Conservation (phyloP, 805 yeast genomes). For the Candida dajiaensis region DNA sequence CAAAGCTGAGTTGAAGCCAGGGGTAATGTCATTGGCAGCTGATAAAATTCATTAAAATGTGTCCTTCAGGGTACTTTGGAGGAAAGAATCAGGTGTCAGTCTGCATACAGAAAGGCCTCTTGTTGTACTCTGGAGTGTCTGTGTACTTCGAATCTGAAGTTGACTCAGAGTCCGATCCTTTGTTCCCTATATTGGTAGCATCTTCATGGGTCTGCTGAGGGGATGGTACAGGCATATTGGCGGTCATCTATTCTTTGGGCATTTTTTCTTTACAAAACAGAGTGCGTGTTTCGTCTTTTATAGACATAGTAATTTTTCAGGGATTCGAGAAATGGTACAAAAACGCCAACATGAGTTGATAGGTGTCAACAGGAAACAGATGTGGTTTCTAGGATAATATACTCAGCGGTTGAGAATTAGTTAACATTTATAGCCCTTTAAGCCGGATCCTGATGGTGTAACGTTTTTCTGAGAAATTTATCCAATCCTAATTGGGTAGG, state of each 20-base stretch:
- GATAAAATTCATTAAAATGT: neutral
- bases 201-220: slow-evolving; percentile 1
- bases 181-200: slow-evolving; percentile 1
- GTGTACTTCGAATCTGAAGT: slow-evolving; percentile 22
- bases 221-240: slow-evolving; percentile 4
- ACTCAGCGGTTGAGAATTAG: too few relatives aligned
- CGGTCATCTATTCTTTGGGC: neutral
- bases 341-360: neutral
- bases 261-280: too few relatives aligned
- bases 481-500: too few relatives aligned
- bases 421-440: too few relatives aligned
- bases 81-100: slow-evolving; percentile 2
- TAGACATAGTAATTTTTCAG: neutral
- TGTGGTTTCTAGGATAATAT: too few relatives aligned
- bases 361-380: too few relatives aligned
- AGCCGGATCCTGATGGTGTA: too few relatives aligned
- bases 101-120: slow-evolving; percentile 14
- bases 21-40: slow-evolving; percentile 10
- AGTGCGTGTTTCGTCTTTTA: neutral
- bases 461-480: too few relatives aligned
- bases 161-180: slow-evolving; percentile 6
- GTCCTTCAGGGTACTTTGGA: too few relatives aligned
- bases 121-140: slow-evolving; percentile 25
- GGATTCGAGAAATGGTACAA: neutral
- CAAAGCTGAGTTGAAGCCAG: slow-evolving; percentile 24